Conservation (phyloP, 345 rosid species). For the Brassica carinata region DNA sequence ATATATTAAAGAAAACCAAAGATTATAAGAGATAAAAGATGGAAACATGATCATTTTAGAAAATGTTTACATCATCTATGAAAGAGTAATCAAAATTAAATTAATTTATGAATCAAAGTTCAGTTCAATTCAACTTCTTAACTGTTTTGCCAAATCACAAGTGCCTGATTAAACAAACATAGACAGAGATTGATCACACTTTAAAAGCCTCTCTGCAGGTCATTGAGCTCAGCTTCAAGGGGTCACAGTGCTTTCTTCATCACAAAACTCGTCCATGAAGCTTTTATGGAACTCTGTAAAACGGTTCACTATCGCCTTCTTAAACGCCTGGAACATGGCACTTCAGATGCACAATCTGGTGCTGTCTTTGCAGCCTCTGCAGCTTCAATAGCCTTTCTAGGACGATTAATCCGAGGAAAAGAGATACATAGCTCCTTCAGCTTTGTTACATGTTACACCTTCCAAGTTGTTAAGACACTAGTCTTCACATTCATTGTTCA, state of each 20-base stretch:
- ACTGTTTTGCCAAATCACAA: constrained; percentile 1
- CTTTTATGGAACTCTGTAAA: constrained; percentile 75
- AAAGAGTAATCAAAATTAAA: no score
- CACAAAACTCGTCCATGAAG: constrained; percentile 75
- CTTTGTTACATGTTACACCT: constrained; percentile 86
- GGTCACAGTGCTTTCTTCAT: constrained; percentile 24
- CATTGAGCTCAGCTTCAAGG: not conserved
- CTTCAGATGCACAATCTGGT: constrained; percentile 39
- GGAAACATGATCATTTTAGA: no score
- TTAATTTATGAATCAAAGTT: not conserved
- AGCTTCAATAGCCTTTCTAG: constrained; percentile 77
- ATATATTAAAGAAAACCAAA: no score
- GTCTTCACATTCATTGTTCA: constrained; percentile 46
- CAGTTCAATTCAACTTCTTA: not conserved
- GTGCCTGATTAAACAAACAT: not conserved
- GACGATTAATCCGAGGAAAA: constrained; percentile 77
- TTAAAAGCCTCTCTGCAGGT: not conserved
- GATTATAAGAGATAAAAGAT: no score
- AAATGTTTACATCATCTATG: no score
- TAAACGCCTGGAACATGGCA: no score
- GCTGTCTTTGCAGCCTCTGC: constrained; percentile 66
- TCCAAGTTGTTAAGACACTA: constrained; percentile 72
- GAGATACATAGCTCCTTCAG: constrained; percentile 97
- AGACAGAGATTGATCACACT: not conserved
- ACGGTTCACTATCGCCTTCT: constrained; percentile 50